Base-by-base conservation (phyloP, 1,139 yeast genomes). In the Yamadazyma conglobata region DNA sequence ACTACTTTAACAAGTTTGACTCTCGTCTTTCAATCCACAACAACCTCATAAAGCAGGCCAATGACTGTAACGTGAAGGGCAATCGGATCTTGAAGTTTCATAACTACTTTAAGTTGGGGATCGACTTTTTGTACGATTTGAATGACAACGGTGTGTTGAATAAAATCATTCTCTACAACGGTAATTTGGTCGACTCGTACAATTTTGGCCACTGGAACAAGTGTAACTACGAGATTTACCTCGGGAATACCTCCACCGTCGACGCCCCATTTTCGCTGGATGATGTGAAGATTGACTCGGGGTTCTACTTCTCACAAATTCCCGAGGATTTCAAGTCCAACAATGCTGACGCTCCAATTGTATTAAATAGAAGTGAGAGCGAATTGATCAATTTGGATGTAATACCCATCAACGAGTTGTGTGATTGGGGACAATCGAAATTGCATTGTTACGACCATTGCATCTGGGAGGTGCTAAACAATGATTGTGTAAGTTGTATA, bases 391-490 rank as follows among this genome's bases (percentile, higher is more conserved):
- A 57, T 32, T 47, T 66, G 35, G 70, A 62, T 34, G 56, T 64
- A 49, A 59, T 39, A 25, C 46, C 31, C 9, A 33, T 40, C 7
- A 38, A 38, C 26, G 51, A 44, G n/a, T 23, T 25, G 12, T 32
- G 22, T 24, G 57, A 64, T 5, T 76, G 81, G 79, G 80, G 80
- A 8, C 72, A 73, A 43, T 65, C 73, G 12, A 67, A 65, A 40
- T 47, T 74, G 23, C 69, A 70, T 43, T 74, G 76, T 3, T 59
- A 56, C 38, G 51, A 60, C 15, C 48, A 65, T 21, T 64, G 72
- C 36, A 65, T 76, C n/a, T 69, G 73, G 59, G 83, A 77, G 41
- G 75, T 75, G 9, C 51, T 74, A 23, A 64, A 68, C 33, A 41
- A 41, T 20, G 36, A 37, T 15, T 34, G 44, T 28, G 31, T 44